Evolutionary conservation across 345 rosid genomes (phyloP), one percentile per base, ranked within the genome.

Genomic region (Brassica nigra): DNA sequence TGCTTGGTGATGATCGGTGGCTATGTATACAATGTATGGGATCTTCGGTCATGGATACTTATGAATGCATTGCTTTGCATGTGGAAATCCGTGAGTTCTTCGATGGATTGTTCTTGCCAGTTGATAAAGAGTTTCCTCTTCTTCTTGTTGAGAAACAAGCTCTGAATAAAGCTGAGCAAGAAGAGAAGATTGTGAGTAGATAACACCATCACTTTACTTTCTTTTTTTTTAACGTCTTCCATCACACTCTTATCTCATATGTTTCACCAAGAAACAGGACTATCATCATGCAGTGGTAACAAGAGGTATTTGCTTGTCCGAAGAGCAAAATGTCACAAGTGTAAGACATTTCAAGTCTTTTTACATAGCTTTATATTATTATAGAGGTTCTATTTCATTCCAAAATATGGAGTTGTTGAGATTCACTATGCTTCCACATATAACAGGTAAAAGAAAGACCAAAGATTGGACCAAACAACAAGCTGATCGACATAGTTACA

Each of bases 291-390:
- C 82, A 33, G 85, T 87, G 0, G 94, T 90, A 83, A 92, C 97
- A 5, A 90, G 99, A 85, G 99, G 97, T 73, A 86, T 92, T 23
- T 95, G 99, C 86, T 65, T 95, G 83, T 95, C 95, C 0, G 92
- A 95, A 86, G 97, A 88, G 49, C 99, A 91, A 73, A 78, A 80
- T 5, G 85, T 95, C 71, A 77, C 88, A 67, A 92, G 88, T 1
- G 99, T 95, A 87, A 18, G 86, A 68, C 62, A 5, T 67, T 74
- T 16, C 7, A 44, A 58, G 14, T 61, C 75, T 1, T 14, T 42
- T 31, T 8, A 8, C 49, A 12, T 44, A 44, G 12, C 44, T 37
- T 8, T 42, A 47, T 12, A 47, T 11, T 47, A 49, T 18, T 49
- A 49, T 49, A 49, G 57, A 49, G 16, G 12, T 14, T 49, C 2